Base-by-base conservation (phyloP, 2,329 filamentous ascomycete genomes). In the Fusarium verticillioides region DNA sequence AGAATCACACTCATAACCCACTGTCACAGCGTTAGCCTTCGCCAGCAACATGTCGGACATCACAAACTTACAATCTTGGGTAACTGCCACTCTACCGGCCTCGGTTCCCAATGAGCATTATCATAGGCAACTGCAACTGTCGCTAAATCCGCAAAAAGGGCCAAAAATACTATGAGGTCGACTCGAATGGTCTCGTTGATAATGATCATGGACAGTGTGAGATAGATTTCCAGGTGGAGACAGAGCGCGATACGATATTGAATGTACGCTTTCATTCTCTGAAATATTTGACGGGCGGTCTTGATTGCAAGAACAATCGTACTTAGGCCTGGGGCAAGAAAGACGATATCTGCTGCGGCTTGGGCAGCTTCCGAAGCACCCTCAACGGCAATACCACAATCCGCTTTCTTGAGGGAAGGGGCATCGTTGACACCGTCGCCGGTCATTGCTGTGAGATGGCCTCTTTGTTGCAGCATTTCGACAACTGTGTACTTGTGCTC, bases 211-310 rank as follows among this genome's bases (percentile, higher is more conserved):
- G 70, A 72, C 0, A 73, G 40, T 0, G 70, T 70, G 4, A 72
- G 47, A 40, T 71, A 73, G 1, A 73, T 73, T 0, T 73, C 70
- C 5, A 67, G 12, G 1, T 73, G 70, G 0, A 72, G 57, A 11
- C 66, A 73, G 0, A 73, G 40, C 2, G 70, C 70, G 2, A 72
- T 72, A 39, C 70, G 70, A 1, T 72, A 72, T 37, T 73, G 71
- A 2, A 73, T 74, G 2, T 74, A 74, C 1, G 67, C 71, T 26
- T 73, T 74, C 67, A 74, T 73, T 16, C 59, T 43, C 13, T 73
- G 67, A 4, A 74, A 73, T 2, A 73, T 73, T 1, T 73, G 66
- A 0, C 70, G 60, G 0, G 70, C 60, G 0, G 70, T 72, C 0
- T 72, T 72, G 7, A 72, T 72, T 0, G 70, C 70, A 4, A 72